A percentile compares a stretch with the other conserved stretches of the same genome.
Conservation (phyloP, 257 asterid genomes). For the Rubia yunnanensis region DNA sequence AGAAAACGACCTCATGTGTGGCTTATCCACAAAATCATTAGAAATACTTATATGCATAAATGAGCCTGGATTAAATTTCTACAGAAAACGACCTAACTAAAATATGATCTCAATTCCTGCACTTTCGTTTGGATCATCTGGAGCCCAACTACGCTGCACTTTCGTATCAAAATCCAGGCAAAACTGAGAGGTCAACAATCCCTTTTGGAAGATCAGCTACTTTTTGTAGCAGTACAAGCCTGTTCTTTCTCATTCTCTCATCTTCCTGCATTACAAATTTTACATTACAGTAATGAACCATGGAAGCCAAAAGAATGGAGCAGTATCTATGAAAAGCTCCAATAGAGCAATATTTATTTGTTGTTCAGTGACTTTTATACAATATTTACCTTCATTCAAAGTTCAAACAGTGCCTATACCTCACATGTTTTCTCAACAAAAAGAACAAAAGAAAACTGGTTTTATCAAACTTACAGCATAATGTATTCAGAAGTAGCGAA, state of each 20-base stretch:
- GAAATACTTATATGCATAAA: no score
- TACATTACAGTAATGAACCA: background rate
- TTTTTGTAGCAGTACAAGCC: constrained; percentile 70
- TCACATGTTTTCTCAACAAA: background rate
- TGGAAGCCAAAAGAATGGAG: background rate
- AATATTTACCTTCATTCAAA: no score
- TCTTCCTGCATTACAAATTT: constrained; percentile 55
- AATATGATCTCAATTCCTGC: no score
- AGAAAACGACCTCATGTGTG: no score
- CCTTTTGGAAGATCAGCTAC: constrained; percentile 87
- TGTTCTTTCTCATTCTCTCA: constrained; percentile 66
- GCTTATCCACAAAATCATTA: no score
- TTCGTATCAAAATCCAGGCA: constrained; percentile 44
- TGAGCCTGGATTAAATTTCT: no score
- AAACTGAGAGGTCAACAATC: constrained; percentile 76
- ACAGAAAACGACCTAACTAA: no score
- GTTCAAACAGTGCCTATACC: no score
- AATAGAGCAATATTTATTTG: background rate
- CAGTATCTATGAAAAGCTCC: background rate
- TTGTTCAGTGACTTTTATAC: no score
- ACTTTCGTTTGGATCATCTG: background rate
- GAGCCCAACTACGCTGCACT: background rate
- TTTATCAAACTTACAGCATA: background rate
- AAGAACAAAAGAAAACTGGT: background rate
- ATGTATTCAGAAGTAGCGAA: background rate